phyloP scores from a whole-genome alignment of 495 filamentous ascomycete genomes.

The Hypoxylon rickii region DNA sequence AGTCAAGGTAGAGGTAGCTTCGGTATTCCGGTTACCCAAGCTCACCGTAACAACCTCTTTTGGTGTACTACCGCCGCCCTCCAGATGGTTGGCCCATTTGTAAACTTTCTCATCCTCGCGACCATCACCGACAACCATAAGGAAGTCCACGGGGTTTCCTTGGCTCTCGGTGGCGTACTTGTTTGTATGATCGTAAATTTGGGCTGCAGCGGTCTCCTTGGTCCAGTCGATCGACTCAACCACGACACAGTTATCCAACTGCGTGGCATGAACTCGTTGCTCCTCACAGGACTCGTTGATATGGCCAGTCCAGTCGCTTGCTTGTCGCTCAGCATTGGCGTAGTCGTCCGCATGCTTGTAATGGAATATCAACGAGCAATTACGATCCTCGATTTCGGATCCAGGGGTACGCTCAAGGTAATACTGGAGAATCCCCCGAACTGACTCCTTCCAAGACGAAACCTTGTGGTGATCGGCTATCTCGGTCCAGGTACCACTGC shows the following conservation, averaged over 20 bases:
- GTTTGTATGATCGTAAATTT: slow-evolving; percentile 66
- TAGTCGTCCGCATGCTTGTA: slow-evolving; percentile 81
- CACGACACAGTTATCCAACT: slow-evolving; percentile 73
- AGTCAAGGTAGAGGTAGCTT: slow-evolving; percentile 81
- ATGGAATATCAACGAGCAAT: slow-evolving; percentile 86
- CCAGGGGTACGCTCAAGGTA: slow-evolving; percentile 87
- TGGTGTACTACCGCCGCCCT: slow-evolving; percentile 52
- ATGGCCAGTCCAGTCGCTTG: slow-evolving; percentile 84
- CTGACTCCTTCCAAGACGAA: slow-evolving; percentile 74
- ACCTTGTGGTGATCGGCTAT: slow-evolving; percentile 71
- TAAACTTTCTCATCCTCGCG: slow-evolving; percentile 92
- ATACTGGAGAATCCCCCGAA: slow-evolving; percentile 77
- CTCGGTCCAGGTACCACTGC: slow-evolving; percentile 69
- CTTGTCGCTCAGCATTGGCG: slow-evolving; percentile 71
- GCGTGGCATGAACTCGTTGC: slow-evolving; percentile 81
- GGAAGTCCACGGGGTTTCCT: slow-evolving; percentile 69
- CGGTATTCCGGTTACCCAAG: slow-evolving; percentile 81
- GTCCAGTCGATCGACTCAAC: slow-evolving; percentile 82
- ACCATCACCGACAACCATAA: slow-evolving; percentile 85
- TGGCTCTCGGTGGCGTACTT: slow-evolving; percentile 43
- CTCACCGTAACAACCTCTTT: slow-evolving; percentile 79
- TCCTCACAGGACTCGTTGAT: slow-evolving; percentile 89
- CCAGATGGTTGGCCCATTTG: slow-evolving; percentile 84
- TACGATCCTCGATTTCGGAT: slow-evolving; percentile 81
- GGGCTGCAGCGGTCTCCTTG: slow-evolving; percentile 77